phyloP scores from a whole-genome alignment of 2,329 filamentous ascomycete genomes.

The Scorias spongiosa region DNA sequence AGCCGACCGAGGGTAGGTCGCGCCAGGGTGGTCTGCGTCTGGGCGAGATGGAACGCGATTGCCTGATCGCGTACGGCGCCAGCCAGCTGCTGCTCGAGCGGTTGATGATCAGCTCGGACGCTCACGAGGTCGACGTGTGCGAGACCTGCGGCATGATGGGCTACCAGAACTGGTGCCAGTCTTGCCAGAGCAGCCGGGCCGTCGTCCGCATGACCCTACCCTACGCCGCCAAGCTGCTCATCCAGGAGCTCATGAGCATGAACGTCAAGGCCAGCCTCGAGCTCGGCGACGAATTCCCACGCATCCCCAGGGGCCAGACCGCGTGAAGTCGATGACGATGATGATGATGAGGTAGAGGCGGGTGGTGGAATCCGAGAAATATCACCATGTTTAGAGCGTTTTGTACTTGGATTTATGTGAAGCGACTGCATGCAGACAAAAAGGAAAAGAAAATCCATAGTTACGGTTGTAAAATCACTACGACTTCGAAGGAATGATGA shows the following conservation, averaged over 20 bases:
- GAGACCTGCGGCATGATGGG: constrained; percentile 90
- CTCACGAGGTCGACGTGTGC: constrained; percentile 82
- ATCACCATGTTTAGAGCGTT: no score
- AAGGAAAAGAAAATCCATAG: no score
- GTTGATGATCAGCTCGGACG: constrained; percentile 87
- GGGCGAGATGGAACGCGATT: constrained; percentile 98
- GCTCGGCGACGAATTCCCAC: constrained; percentile 83
- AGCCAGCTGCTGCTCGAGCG: constrained; percentile 83
- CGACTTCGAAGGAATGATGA: no score
- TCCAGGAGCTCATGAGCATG: constrained; percentile 96
- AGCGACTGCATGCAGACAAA: no score
- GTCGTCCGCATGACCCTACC: constrained; percentile 93
- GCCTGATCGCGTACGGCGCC: constrained; percentile 90
- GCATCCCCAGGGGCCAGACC: not conserved
- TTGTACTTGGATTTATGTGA: no score
- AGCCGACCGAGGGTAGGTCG: constrained; percentile 91
- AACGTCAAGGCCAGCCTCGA: constrained; percentile 90
- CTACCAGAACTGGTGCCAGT: constrained; percentile 87
- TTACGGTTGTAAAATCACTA: no score
- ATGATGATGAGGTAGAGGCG: no score
- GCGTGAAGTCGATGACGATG: no score
- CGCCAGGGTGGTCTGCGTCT: constrained; percentile 81
- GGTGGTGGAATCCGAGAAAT: no score
- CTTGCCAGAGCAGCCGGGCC: constrained; percentile 68
- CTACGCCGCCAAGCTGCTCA: constrained; percentile 88